phyloP scores from a whole-genome alignment of 176 grass and related monocot species.

The Bothriochloa decipiens region DNA sequence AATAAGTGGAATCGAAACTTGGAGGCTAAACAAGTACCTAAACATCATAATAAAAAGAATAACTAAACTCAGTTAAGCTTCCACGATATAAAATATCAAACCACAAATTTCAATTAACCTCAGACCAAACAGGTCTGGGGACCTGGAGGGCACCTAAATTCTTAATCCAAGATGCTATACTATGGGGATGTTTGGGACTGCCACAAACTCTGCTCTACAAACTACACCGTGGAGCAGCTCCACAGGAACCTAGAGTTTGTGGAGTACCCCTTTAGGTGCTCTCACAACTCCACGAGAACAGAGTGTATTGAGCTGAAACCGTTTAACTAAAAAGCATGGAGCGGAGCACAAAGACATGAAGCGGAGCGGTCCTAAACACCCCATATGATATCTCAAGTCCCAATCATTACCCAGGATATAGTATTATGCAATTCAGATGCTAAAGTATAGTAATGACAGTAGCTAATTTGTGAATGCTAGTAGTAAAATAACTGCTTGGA shows the following conservation, averaged over 20 bases:
- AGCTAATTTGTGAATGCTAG: neutral
- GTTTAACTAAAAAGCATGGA: too few relatives aligned
- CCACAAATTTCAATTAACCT: neutral
- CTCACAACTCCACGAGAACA: too few relatives aligned
- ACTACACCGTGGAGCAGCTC: too few relatives aligned
- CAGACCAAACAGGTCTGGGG: neutral
- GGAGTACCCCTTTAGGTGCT: too few relatives aligned
- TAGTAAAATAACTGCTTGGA: neutral
- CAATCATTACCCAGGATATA: neutral
- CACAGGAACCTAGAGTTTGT: too few relatives aligned
- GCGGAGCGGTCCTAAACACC: neutral
- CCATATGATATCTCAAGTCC: neutral
- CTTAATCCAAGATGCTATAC: too few relatives aligned
- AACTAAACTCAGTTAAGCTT: neutral
- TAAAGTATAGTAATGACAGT: neutral
- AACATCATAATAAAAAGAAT: neutral
- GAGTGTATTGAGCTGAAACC: too few relatives aligned
- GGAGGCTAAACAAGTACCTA: too few relatives aligned
- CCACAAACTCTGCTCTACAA: too few relatives aligned
- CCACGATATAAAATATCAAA: neutral
- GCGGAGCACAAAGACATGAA: too few relatives aligned
- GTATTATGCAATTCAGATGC: neutral
- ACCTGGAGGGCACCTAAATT: neutral
- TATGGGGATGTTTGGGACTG: too few relatives aligned
- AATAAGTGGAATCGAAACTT: neutral